Evolutionary conservation across 2,329 filamentous ascomycete species (phyloP).

Genomic region (Monosporascus sp.): DNA sequence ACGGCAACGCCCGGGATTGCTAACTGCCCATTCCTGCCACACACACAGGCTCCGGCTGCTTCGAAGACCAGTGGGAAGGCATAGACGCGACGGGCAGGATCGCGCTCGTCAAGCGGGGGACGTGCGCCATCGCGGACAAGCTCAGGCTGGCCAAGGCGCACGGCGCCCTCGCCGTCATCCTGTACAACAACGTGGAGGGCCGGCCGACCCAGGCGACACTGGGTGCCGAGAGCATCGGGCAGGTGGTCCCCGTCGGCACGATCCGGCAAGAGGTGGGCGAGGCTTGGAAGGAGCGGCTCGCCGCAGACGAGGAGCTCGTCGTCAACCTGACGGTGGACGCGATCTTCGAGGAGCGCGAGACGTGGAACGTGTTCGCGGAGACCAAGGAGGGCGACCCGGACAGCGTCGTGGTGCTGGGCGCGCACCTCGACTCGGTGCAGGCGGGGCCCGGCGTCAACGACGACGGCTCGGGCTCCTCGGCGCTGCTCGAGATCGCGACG

Average conservation of each 20-base stretch:
- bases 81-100: slow-evolving; percentile 40
- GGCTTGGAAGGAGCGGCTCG: slow-evolving; percentile 30
- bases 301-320: slow-evolving; percentile 27
- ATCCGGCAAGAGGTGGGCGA: slow-evolving; percentile 30
- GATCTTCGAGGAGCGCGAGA: slow-evolving; percentile 29
- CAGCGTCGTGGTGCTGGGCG: slow-evolving; percentile 38
- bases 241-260: slow-evolving; percentile 32
- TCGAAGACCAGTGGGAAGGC: slow-evolving; percentile 38
- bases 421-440: slow-evolving; percentile 36
- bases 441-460: slow-evolving; percentile 37
- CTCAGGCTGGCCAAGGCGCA: slow-evolving; percentile 37
- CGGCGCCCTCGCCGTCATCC: slow-evolving; percentile 42
- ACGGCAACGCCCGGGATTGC: too few relatives aligned
- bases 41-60: slow-evolving; percentile 32
- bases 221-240: slow-evolving; percentile 33
- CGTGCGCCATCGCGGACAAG: slow-evolving; percentile 38
- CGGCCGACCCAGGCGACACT: slow-evolving; percentile 46
- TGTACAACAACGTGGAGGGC: slow-evolving; percentile 58
- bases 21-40: too few relatives aligned
- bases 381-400: slow-evolving; percentile 37
- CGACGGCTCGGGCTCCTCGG: slow-evolving; percentile 34
- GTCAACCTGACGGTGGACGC: slow-evolving; percentile 34
- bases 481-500: slow-evolving; percentile 33
- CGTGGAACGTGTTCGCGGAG: slow-evolving; percentile 38
- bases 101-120: slow-evolving; percentile 39